Conservation (phyloP, 768 basidiomycete species). For the Collybia sordida region DNA sequence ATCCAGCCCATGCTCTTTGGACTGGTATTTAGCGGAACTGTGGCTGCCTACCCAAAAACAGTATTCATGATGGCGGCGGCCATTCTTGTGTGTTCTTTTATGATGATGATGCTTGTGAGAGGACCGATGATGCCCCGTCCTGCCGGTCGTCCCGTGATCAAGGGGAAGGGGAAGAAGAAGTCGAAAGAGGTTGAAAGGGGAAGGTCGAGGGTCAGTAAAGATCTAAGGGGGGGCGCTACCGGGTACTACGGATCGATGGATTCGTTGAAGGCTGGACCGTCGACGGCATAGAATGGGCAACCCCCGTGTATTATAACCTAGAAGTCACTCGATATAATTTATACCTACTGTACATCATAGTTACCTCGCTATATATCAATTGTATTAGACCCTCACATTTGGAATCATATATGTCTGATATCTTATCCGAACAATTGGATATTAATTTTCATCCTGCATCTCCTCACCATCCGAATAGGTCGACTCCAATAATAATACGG, state of each 20-base stretch:
- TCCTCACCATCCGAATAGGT: too few species aligned
- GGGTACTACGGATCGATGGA: conserved; percentile 11
- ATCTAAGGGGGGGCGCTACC: conserved; percentile 39
- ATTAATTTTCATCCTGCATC: too few species aligned
- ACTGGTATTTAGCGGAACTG: conserved; percentile 66
- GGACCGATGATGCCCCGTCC: conserved; percentile 30
- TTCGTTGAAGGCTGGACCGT: conserved; percentile 7
- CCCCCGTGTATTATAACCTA: conserved; percentile 3
- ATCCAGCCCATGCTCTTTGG: conserved; percentile 70
- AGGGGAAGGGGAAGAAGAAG: conserved; percentile 17
- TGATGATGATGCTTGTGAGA: conserved; percentile 36
- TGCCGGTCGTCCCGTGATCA: conserved; percentile 8
- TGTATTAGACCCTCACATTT: background rate
- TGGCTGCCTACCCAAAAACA: conserved; percentile 66
- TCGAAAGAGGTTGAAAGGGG: conserved; percentile 38
- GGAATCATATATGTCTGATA: too few species aligned
- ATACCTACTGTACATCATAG: background rate
- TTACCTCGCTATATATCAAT: background rate
- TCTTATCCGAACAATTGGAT: too few species aligned
- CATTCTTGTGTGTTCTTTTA: conserved; percentile 42
- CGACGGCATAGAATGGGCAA: background rate
- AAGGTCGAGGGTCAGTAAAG: conserved; percentile 47
- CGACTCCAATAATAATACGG: too few species aligned
- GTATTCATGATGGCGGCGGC: conserved; percentile 61
- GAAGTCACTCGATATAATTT: background rate